phyloP scores from a whole-genome alignment of 1,284 basidiomycete genomes.

The Heliocybe sulcata region DNA sequence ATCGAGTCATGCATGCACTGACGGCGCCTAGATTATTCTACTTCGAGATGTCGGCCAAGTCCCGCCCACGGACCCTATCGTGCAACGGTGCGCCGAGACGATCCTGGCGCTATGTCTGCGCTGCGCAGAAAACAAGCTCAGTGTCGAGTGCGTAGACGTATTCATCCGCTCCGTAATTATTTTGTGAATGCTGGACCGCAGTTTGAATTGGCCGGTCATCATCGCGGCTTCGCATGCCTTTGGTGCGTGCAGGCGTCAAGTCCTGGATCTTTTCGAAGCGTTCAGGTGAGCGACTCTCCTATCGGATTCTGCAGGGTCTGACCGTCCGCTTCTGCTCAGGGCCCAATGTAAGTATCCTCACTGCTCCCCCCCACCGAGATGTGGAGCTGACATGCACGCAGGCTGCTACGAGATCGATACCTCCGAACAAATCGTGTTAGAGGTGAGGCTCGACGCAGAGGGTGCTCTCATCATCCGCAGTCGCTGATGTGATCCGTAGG shows the following conservation, averaged over 20 bases:
- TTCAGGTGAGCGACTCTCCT: constrained; percentile 27
- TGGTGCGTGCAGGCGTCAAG: constrained; percentile 27
- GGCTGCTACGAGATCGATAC: constrained; percentile 44
- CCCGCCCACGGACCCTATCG: constrained; percentile 25
- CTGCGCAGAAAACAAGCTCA: constrained; percentile 22
- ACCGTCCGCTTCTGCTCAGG: constrained; percentile 10
- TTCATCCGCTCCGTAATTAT: background rate
- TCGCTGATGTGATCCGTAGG: constrained; percentile 20
- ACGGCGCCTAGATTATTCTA: constrained; percentile 29
- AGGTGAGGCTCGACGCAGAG: constrained; percentile 25
- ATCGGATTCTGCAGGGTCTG: constrained; percentile 1
- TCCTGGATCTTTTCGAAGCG: constrained; percentile 31
- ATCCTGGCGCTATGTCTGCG: constrained; percentile 23
- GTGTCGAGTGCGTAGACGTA: constrained; percentile 25
- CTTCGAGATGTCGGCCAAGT: constrained; percentile 35
- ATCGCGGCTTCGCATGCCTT: constrained; percentile 35
- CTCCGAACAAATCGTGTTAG: constrained; percentile 33
- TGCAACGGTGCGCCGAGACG: constrained; percentile 24
- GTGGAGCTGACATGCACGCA: constrained; percentile 10
- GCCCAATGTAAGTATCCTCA: constrained; percentile 15
- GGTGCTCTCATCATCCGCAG: constrained; percentile 12
- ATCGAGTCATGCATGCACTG: constrained; percentile 10
- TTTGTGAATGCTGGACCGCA: constrained; percentile 11
- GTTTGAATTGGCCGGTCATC: constrained; percentile 37
- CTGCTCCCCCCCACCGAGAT: constrained; percentile 3